phyloP scores from a whole-genome alignment of 108 stramenopile genomes.

The Conticribra weissflogii region DNA sequence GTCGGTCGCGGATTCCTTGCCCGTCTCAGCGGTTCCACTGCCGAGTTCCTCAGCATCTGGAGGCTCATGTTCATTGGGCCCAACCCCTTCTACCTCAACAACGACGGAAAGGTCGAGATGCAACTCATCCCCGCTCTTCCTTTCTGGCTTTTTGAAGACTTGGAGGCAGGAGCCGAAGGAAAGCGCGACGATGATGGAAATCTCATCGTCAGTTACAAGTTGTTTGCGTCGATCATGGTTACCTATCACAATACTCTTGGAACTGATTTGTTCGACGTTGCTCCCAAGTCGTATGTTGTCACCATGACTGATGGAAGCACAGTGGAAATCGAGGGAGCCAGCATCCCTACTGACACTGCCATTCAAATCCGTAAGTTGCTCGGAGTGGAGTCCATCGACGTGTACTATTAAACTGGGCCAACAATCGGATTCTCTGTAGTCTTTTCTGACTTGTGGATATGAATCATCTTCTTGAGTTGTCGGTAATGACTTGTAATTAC shows the following conservation, averaged over 20 bases:
- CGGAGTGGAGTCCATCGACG: constrained; percentile 78
- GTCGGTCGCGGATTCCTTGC: constrained; percentile 92
- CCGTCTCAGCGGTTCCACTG: constrained; percentile 94
- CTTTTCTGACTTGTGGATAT: no score
- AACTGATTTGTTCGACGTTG: constrained; percentile 71
- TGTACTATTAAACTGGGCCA: constrained; percentile 82
- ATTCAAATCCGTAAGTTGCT: constrained; percentile 71
- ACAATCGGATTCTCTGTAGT: no score
- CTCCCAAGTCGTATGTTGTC: constrained; percentile 76
- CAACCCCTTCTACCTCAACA: constrained; percentile 73
- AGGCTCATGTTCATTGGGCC: constrained; percentile 93
- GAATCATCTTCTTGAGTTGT: no score
- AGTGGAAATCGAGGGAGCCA: constrained; percentile 59
- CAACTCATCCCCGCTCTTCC: constrained; percentile 88
- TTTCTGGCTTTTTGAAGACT: constrained; percentile 88
- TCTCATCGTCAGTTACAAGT: constrained; percentile 82
- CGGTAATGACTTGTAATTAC: no score
- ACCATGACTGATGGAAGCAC: constrained; percentile 76
- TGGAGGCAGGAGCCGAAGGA: constrained; percentile 50
- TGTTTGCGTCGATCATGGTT: constrained; percentile 87
- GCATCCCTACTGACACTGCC: constrained; percentile 71
- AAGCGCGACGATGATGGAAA: constrained; percentile 79
- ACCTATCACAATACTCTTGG: constrained; percentile 92
- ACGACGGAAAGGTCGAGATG: constrained; percentile 79
- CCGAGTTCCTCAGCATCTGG: constrained; percentile 96